These are phyloP conservation scores for Daldinia eschscholtzii DNA, from an alignment of 2,329 filamentous ascomycete genomes.

Conservation along the genomic window DNA sequence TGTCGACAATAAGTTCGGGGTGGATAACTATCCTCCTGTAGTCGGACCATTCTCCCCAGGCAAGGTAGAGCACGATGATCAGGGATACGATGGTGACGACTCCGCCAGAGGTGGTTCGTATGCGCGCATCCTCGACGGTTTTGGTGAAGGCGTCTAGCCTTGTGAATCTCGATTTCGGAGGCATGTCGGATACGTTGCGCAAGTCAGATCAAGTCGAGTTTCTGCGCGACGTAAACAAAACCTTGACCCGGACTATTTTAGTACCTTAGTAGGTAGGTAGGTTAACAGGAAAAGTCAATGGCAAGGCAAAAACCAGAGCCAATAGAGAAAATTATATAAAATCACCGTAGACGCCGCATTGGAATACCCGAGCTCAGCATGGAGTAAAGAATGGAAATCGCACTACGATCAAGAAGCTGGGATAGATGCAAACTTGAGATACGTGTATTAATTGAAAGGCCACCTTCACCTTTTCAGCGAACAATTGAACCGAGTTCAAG, in stretches of 20 bases:
- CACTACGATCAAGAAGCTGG: constrained; percentile 14
- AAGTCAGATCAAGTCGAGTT: constrained; percentile 22
- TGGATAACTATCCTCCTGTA: constrained; percentile 88
- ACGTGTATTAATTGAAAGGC: constrained; percentile 46
- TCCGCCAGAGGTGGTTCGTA: constrained; percentile 95
- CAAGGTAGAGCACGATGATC: constrained; percentile 86
- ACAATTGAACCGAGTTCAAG: constrained; percentile 9
- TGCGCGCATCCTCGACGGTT: constrained; percentile 96
- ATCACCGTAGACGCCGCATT: constrained; percentile 49
- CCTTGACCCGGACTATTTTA: constrained; percentile 11
- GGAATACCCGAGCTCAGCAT: constrained; percentile 31
- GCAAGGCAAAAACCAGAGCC: constrained; percentile 18
- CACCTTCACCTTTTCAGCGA: constrained; percentile 48
- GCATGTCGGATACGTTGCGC: constrained; percentile 67
- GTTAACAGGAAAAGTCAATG: constrained; percentile 21
- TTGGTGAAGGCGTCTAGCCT: constrained; percentile 99
- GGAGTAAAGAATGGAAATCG: constrained; percentile 32
- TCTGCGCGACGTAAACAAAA: constrained; percentile 31
- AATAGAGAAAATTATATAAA: constrained; percentile 26
- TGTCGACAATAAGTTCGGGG: constrained; percentile 95
- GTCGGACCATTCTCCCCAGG: constrained; percentile 96
- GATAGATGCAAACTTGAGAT: constrained; percentile 25
- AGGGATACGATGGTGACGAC: constrained; percentile 94
- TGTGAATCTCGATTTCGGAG: constrained; percentile 92
- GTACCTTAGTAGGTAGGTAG: neutral